Percentiles rank a stretch among this genome's conserved stretches.
phyloP scores from a whole-genome alignment of 2,329 filamentous ascomycete species.

The Ophidiomyces ophidiicola region DNA sequence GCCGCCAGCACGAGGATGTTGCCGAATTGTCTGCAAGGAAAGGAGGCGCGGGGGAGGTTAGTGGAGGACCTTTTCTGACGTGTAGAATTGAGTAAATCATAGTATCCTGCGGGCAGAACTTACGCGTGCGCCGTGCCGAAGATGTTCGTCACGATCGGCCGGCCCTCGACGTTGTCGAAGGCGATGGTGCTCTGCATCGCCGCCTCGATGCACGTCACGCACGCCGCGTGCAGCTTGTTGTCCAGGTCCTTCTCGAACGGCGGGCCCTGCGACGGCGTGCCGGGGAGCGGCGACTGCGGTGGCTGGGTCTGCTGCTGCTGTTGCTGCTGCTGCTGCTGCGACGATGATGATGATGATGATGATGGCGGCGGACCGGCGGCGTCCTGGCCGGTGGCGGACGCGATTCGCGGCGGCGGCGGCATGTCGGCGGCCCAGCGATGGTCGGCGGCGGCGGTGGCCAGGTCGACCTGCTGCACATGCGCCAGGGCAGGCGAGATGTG shows the following conservation, averaged over 20 bases:
- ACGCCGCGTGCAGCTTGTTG: constrained; percentile 42
- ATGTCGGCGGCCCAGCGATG: constrained; percentile 26
- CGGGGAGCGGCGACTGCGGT: constrained; percentile 16
- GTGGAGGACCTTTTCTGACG: constrained; percentile 19
- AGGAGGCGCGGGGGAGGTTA: too few species aligned
- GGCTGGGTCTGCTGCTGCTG: too few species aligned
- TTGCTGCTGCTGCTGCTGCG: too few species aligned
- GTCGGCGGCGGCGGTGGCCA: too few species aligned
- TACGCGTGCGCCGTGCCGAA: constrained; percentile 95
- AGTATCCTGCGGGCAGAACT: constrained; percentile 36
- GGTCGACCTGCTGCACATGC: constrained; percentile 22
- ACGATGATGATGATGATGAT: too few species aligned
- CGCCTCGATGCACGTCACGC: constrained; percentile 53
- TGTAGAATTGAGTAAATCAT: constrained; percentile 2
- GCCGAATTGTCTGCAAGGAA: constrained; percentile 95
- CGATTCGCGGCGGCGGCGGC: constrained; percentile 21
- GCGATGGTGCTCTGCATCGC: constrained; percentile 75
- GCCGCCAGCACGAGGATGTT: constrained; percentile 86
- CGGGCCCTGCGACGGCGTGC: constrained; percentile 12
- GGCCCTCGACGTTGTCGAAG: constrained; percentile 52
- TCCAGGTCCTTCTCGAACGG: constrained; percentile 30
- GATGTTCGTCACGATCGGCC: constrained; percentile 84
- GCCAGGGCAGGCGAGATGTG: constrained; percentile 28
- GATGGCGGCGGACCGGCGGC: too few species aligned
- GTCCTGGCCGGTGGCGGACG: constrained; percentile 13